Base-by-base conservation (phyloP, 2,329 filamentous ascomycete species). In the Stachybotrys chartarum region DNA sequence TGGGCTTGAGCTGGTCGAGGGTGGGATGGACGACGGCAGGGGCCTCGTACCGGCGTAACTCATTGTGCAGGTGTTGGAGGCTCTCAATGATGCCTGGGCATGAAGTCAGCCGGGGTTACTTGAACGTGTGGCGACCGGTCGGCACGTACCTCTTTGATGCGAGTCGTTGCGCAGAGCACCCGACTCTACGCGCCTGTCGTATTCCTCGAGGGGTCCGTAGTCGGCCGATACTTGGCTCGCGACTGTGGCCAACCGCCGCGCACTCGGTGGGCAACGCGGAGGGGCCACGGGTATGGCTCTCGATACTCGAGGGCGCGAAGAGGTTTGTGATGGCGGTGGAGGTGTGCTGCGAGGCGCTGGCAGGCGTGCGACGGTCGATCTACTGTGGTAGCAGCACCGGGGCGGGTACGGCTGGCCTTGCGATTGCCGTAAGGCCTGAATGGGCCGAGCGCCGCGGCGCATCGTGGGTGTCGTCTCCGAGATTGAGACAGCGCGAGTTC, bases 1-100 rank as follows among this genome's bases (percentile, higher is more conserved):
- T 58, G 7, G 81, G 79, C 61, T 84, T 80, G 44, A 83, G 77
- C 6, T 86, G 87, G 57, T 93, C 88, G 62, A 93, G 75, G 18
- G 81, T 88, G 7, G 93, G 93, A 59, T 89, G 90, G 39, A 88
- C 73, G 39, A 97, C 88, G 10, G 83, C 78, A 0, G 86, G 88
- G 16, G 91, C 85, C 2, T 78, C 70, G 73, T 97, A 99, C 54
- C 79, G 72, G 58, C 80, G 76, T 48, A 99, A 80, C 66, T 91
- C 90, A 57, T 95, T 84, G 72, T 97, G 90, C 12, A 99, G 83
- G 67, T 92, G 86, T 72, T 99, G 91, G 6, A 99, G 79, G 65
- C 84, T 89, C 68, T 94, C 84, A 63, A 99, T 92, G 62, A 99
- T 93, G 47, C 86, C 90, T 92, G 32, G 60, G 30, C 50, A 16